phyloP scores from a whole-genome alignment of 169 alveolate species.

The Plasmodium vivax region DNA sequence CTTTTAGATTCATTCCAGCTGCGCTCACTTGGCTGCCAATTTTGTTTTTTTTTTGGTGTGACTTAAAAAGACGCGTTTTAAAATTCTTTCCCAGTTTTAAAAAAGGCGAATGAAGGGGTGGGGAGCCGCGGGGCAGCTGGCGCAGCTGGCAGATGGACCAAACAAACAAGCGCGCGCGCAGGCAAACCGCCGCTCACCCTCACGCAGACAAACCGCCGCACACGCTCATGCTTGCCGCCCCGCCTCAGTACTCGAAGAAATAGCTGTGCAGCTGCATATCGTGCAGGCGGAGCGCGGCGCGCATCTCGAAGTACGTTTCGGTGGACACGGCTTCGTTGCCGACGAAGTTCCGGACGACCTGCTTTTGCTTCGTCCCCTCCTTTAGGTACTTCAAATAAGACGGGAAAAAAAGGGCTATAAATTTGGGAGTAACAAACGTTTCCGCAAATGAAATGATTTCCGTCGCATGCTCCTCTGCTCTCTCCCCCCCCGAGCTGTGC shows the following conservation, averaged over 20 bases:
- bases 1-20: background rate
- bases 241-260: constrained; percentile 30
- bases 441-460: constrained; percentile 44
- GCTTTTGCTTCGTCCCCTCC: constrained; percentile 51
- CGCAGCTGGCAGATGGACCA: background rate
- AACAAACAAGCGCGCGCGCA: background rate
- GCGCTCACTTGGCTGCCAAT: background rate
- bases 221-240: background rate
- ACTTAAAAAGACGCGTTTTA: background rate
- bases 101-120: background rate
- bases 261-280: constrained; percentile 50
- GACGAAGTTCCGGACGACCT: constrained; percentile 27
- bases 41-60: background rate
- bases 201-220: background rate
- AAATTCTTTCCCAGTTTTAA: background rate
- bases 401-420: constrained; percentile 73
- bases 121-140: background rate
- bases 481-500: background rate
- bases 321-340: constrained; percentile 70
- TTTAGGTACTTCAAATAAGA: constrained; percentile 57
- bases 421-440: constrained; percentile 71
- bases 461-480: constrained; percentile 24
- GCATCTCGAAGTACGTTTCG: constrained; percentile 72
- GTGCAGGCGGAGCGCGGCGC: constrained; percentile 34
- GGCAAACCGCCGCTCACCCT: background rate